Evolutionary conservation across 2,329 filamentous ascomycete genomes (phyloP).

Genomic region (Sporothrix phasma): DNA sequence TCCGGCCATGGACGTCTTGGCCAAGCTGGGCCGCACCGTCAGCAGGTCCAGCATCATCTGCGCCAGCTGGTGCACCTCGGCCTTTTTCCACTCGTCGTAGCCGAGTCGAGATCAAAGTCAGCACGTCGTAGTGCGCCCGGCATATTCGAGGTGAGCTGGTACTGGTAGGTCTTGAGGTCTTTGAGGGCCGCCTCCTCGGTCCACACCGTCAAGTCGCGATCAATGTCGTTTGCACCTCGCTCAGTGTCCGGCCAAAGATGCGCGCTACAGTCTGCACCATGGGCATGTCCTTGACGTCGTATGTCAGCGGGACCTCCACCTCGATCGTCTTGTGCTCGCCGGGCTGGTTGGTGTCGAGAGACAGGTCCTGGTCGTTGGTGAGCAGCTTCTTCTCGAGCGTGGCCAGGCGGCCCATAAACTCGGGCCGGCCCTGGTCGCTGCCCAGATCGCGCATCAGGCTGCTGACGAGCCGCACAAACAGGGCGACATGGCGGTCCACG

Average conservation of each 20-base stretch:
- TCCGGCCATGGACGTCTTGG: conserved; percentile 58
- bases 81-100: conserved; percentile 86
- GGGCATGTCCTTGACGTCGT: conserved; percentile 95
- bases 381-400: conserved; percentile 89
- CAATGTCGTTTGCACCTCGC: conserved; percentile 77
- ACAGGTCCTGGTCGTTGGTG: conserved; percentile 84
- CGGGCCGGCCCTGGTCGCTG: conserved; percentile 73
- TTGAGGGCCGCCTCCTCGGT: conserved; percentile 83
- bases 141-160: conserved; percentile 72
- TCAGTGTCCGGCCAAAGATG: conserved; percentile 72
- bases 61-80: conserved; percentile 77
- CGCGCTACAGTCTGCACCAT: conserved; percentile 78
- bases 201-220: conserved; percentile 71
- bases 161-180: conserved; percentile 89
- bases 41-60: conserved; percentile 91
- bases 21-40: conserved; percentile 73
- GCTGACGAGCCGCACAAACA: conserved; percentile 82
- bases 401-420: conserved; percentile 67
- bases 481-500: conserved; percentile 86
- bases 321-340: conserved; percentile 62
- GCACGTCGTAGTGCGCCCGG: conserved; percentile 66
- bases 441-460: conserved; percentile 73
- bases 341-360: conserved; percentile 49
- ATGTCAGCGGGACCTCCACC: conserved; percentile 70
- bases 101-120: conserved; percentile 85